A percentile compares a stretch with the other conserved stretches of the same genome.
Evolutionary conservation across 768 basidiomycete species (phyloP).

Genomic region (Xerocomellus intermedius): DNA sequence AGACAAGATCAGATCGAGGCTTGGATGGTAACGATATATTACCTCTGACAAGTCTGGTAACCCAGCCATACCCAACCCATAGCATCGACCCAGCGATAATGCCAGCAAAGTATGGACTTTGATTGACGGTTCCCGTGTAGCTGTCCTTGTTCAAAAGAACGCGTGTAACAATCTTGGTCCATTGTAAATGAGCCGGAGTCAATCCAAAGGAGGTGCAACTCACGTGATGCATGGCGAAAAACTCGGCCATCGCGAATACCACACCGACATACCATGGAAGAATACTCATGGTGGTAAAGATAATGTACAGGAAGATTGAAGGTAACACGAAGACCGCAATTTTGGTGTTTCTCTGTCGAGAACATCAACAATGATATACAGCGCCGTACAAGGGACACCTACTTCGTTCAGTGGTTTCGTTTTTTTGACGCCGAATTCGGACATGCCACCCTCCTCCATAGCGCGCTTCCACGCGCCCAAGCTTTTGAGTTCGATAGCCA

Average conservation of each 20-base stretch:
- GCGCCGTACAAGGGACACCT: conserved; percentile 16
- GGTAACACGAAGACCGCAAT: conserved; percentile 78
- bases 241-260: conserved; percentile 78
- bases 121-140: conserved; percentile 79
- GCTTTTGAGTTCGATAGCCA: conserved; percentile 93
- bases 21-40: conserved; percentile 22
- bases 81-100: conserved; percentile 84
- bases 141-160: conserved; percentile 80
- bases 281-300: conserved; percentile 79
- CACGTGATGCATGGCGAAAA: conserved; percentile 94
- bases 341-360: conserved; percentile 71
- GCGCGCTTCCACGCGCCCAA: conserved; percentile 88
- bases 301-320: conserved; percentile 72
- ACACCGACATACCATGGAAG: conserved; percentile 90
- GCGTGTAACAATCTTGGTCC: conserved; percentile 71
- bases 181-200: conserved; percentile 9
- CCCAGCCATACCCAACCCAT: conserved; percentile 86
- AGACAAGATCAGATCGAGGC: neutral
- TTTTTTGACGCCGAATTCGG: conserved; percentile 68
- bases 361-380: conserved; percentile 2
- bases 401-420: conserved; percentile 73
- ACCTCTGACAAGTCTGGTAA: conserved; percentile 74
- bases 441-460: conserved; percentile 82
- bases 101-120: conserved; percentile 90
- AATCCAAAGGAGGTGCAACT: conserved; percentile 27